These are phyloP conservation scores for Naganishia cerealis DNA, from an alignment of 1,284 basidiomycete species.

Conservation along the genomic window DNA sequence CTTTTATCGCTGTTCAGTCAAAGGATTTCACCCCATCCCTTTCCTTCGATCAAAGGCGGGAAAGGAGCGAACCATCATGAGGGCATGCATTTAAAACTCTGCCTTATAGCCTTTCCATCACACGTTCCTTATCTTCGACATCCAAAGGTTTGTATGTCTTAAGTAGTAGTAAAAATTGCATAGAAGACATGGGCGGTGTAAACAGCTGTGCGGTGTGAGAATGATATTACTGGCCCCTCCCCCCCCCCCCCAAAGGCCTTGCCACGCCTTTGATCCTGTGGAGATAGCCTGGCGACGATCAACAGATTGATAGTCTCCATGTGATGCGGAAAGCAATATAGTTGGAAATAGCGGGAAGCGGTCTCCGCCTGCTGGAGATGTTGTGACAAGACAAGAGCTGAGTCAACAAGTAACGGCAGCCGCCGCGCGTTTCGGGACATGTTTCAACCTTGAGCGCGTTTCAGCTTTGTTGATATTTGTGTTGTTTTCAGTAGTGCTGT, in stretches of 20 bases:
- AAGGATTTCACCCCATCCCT: slow-evolving; percentile 4
- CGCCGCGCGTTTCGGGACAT: not conserved
- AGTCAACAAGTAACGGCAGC: not conserved
- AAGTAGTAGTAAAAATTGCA: too few relatives aligned
- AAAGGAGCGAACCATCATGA: not conserved
- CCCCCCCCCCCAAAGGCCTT: too few relatives aligned
- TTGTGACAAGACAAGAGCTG: not conserved
- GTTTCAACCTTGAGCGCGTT: not conserved
- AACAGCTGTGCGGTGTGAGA: too few relatives aligned
- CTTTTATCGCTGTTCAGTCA: not conserved
- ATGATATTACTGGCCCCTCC: too few relatives aligned
- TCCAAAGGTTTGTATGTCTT: too few relatives aligned
- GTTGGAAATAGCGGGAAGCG: not conserved
- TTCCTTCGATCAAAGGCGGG: slow-evolving; percentile 1
- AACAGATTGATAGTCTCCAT: too few relatives aligned
- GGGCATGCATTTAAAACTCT: not conserved
- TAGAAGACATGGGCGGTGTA: too few relatives aligned
- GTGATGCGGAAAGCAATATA: too few relatives aligned
- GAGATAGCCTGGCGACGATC: too few relatives aligned
- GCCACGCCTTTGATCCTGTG: too few relatives aligned
- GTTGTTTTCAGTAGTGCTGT: not conserved
- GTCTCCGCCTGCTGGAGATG: not conserved
- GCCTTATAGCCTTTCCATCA: not conserved
- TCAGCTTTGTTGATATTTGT: not conserved
- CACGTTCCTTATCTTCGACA: not conserved